phyloP scores from a whole-genome alignment of 495 filamentous ascomycete species.

The Aspergillus olivimuriae region DNA sequence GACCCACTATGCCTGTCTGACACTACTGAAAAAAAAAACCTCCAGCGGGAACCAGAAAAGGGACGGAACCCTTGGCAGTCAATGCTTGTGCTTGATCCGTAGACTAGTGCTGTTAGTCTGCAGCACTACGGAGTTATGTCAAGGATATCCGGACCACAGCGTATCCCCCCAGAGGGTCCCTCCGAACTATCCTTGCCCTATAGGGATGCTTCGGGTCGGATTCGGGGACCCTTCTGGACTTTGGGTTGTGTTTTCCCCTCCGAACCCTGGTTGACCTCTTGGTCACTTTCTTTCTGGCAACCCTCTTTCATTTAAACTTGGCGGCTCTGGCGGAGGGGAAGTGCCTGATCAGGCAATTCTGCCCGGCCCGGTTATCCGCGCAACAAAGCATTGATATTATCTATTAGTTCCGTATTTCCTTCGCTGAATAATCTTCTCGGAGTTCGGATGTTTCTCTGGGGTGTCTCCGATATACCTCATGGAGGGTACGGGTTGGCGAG shows the following conservation, averaged over 20 bases:
- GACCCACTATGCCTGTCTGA: no score
- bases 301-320: background rate
- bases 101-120: background rate
- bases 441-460: background rate
- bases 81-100: background rate
- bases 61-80: background rate
- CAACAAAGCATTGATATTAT: background rate
- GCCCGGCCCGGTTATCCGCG: constrained; percentile 9
- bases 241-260: background rate
- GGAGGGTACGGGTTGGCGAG: background rate
- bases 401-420: constrained; percentile 7
- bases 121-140: background rate
- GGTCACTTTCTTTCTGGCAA: background rate
- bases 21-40: no score
- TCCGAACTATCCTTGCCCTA: constrained; percentile 7
- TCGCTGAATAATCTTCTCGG: background rate
- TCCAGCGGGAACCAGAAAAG: no score
- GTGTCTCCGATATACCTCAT: background rate
- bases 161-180: background rate
- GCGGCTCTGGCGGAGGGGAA: constrained; percentile 9
- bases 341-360: constrained; percentile 14
- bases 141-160: background rate
- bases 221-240: background rate
- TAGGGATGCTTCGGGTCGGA: constrained; percentile 12
- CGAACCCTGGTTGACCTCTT: background rate